A percentile compares a stretch with the other conserved stretches of the same genome.
Conservation (phyloP, 1,139 yeast species). For the Saccharomycopsis hybrid region DNA sequence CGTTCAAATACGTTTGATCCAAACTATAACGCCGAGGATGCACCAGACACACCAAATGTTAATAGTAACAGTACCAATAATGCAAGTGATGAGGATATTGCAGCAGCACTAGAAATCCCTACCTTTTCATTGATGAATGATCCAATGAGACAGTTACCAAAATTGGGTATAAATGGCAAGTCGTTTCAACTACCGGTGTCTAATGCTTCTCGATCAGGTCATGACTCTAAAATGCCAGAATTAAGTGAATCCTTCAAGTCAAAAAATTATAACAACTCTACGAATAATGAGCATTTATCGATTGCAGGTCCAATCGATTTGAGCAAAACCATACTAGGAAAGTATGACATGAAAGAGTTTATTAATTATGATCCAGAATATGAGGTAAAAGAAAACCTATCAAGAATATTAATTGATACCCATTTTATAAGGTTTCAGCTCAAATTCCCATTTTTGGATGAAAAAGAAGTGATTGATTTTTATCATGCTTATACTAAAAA, state of each 20-base stretch:
- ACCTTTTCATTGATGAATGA: conserved; percentile 21
- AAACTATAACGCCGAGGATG: neutral
- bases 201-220: neutral
- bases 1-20: conserved; percentile 20
- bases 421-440: conserved; percentile 46
- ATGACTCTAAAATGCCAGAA: conserved; percentile 1
- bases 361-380: conserved; percentile 39
- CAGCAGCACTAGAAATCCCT: conserved; percentile 16
- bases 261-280: neutral
- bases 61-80: no score
- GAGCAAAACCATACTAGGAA: conserved; percentile 34
- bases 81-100: neutral
- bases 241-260: neutral
- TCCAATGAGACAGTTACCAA: conserved; percentile 21
- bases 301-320: conserved; percentile 32
- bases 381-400: conserved; percentile 38
- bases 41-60: conserved; percentile 6
- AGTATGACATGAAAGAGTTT: conserved; percentile 37
- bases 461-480: conserved; percentile 39
- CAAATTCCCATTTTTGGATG: conserved; percentile 44
- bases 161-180: conserved; percentile 7
- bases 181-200: neutral
- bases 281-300: neutral
- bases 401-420: conserved; percentile 41
- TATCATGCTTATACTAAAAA: conserved; percentile 34